Evolutionary conservation across 2,329 filamentous ascomycete species (phyloP).

Genomic region (Aspergillus neoniger): DNA sequence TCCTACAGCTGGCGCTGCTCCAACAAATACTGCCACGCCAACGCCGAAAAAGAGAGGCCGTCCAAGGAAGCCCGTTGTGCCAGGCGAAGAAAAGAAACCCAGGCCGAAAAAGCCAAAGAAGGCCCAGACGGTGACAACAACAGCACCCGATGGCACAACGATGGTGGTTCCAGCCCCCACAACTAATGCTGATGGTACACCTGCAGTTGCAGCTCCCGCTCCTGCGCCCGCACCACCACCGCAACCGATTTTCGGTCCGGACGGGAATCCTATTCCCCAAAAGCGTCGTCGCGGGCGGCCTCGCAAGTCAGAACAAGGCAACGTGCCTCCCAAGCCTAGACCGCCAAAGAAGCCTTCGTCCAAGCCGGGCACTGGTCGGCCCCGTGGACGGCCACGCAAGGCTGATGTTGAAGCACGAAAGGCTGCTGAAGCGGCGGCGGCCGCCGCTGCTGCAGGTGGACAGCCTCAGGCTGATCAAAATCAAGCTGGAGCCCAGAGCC

Average conservation of each 20-base stretch:
- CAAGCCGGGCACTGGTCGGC: constrained; percentile 32
- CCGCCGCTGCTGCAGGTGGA: background rate
- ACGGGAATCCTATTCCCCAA: constrained; percentile 21
- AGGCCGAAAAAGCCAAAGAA: constrained; percentile 22
- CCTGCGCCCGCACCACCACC: constrained; percentile 3
- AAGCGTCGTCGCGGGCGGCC: constrained; percentile 29
- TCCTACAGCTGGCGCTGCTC: background rate
- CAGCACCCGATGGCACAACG: constrained; percentile 10
- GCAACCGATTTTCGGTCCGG: constrained; percentile 16
- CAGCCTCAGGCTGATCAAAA: constrained; percentile 4
- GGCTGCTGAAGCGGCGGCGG: constrained; percentile 28
- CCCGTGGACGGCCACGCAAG: constrained; percentile 38
- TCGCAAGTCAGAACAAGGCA: constrained; percentile 25
- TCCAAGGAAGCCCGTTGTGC: constrained; percentile 28
- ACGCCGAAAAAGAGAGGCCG: constrained; percentile 33
- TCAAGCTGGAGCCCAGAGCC: background rate
- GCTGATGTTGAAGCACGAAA: constrained; percentile 33
- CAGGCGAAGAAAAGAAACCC: constrained; percentile 22
- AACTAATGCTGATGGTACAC: constrained; percentile 13
- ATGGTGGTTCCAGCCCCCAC: constrained; percentile 11
- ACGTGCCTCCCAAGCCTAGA: constrained; percentile 25
- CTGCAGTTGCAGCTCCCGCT: constrained; percentile 1
- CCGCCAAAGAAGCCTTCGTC: constrained; percentile 23
- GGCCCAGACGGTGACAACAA: constrained; percentile 25
- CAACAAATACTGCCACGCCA: background rate